Conservation (phyloP, 2,329 filamentous ascomycete species). For the Sphaerulina musiva region DNA sequence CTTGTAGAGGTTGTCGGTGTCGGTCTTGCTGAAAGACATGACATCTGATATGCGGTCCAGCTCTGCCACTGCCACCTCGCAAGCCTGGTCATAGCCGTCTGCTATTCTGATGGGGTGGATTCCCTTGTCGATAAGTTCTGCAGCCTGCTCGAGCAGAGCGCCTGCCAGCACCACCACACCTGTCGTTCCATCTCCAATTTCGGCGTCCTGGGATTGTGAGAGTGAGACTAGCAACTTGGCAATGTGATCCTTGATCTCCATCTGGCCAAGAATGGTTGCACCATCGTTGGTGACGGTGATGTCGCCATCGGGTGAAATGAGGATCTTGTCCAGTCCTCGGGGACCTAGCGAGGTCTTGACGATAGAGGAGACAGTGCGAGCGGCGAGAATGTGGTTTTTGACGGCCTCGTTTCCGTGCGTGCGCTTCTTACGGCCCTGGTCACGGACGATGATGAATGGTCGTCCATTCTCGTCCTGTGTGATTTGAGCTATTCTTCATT, state of each 20-base stretch:
- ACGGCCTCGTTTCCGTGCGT: slow-evolving; percentile 95
- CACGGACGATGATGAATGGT: slow-evolving; percentile 96
- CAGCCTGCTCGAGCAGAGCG: slow-evolving; percentile 89
- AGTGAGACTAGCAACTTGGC: slow-evolving; percentile 94
- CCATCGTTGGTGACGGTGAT: slow-evolving; percentile 99
- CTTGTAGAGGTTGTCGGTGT: slow-evolving; percentile 82
- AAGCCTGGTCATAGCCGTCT: slow-evolving; percentile 95
- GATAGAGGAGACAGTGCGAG: slow-evolving; percentile 91
- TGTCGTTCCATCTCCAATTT: slow-evolving; percentile 97
- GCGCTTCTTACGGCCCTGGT: slow-evolving; percentile 96
- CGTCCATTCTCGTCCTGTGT: slow-evolving; percentile 96
- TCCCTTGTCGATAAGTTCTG: slow-evolving; percentile 98
- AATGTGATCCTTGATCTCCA: slow-evolving; percentile 98
- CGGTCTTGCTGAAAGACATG: slow-evolving; percentile 73
- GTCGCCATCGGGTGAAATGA: slow-evolving; percentile 96
- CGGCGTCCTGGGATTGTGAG: slow-evolving; percentile 96
- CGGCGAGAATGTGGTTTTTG: slow-evolving; percentile 96
- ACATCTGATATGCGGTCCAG: slow-evolving; percentile 89
- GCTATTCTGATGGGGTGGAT: slow-evolving; percentile 98
- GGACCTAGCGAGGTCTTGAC: slow-evolving; percentile 96
- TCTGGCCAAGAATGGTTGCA: slow-evolving; percentile 89
- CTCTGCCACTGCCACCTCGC: slow-evolving; percentile 89
- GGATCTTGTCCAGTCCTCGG: slow-evolving; percentile 94
- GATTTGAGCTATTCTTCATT: slow-evolving; percentile 52
- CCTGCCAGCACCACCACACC: slow-evolving; percentile 95